Percentiles rank a stretch among this genome's conserved stretches.
phyloP scores from a whole-genome alignment of 805 yeast genomes.

The Candida morakotiae region DNA sequence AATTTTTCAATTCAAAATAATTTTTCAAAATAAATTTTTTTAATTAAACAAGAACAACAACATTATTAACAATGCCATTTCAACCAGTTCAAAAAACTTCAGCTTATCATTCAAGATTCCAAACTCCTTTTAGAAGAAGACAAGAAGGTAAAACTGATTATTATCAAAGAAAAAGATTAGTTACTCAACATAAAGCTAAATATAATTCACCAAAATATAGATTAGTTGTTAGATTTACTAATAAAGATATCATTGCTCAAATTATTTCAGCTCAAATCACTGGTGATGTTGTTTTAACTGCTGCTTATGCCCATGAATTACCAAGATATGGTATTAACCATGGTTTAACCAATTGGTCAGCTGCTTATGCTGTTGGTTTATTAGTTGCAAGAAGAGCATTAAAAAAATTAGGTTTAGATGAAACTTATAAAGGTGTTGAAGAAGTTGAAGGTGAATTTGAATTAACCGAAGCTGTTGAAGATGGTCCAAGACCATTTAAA shows the following conservation, averaged over 20 bases:
- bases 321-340: slow-evolving; percentile 96
- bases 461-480: slow-evolving; percentile 99
- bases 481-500: slow-evolving; percentile 99
- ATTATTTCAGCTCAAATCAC: slow-evolving; percentile 93
- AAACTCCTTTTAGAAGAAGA: slow-evolving; percentile 99
- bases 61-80: slow-evolving; percentile 68
- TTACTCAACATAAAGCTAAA: slow-evolving; percentile 99
- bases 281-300: slow-evolving; percentile 93
- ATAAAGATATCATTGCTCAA: slow-evolving; percentile 98
- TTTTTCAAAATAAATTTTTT: background rate
- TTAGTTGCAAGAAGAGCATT: slow-evolving; percentile 98
- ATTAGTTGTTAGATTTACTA: slow-evolving; percentile 99
- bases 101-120: slow-evolving; percentile 99
- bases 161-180: slow-evolving; percentile 99
- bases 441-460: slow-evolving; percentile 99
- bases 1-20: background rate
- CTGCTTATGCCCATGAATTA: slow-evolving; percentile 98
- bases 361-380: slow-evolving; percentile 98
- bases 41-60: background rate
- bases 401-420: slow-evolving; percentile 96
- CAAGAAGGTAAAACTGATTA: slow-evolving; percentile 99
- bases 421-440: slow-evolving; percentile 97
- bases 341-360: slow-evolving; percentile 99
- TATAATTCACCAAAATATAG: slow-evolving; percentile 99
- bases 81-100: slow-evolving; percentile 68